Evolutionary conservation across 495 filamentous ascomycete genomes (phyloP).

Genomic region (Elasticomyces elasticus): DNA sequence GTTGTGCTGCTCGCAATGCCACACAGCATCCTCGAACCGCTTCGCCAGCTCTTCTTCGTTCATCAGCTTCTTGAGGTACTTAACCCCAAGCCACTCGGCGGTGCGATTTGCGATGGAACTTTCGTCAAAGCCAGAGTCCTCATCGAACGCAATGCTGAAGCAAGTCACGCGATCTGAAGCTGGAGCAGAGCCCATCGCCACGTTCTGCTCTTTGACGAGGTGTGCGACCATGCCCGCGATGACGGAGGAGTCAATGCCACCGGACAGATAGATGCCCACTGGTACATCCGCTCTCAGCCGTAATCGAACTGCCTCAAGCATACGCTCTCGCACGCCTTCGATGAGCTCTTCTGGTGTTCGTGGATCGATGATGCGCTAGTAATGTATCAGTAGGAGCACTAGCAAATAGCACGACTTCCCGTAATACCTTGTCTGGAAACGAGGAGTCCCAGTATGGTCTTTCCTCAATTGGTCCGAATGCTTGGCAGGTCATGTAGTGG

Average conservation of each 20-base stretch:
- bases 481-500: slow-evolving; percentile 28
- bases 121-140: slow-evolving; percentile 38
- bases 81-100: slow-evolving; percentile 40
- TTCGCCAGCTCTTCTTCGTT: slow-evolving; percentile 38
- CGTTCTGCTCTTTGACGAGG: slow-evolving; percentile 34
- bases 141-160: slow-evolving; percentile 42
- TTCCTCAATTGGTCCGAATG: slow-evolving; percentile 25
- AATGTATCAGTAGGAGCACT: slow-evolving; percentile 1
- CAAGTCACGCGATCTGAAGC: slow-evolving; percentile 32
- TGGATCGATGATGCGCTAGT: slow-evolving; percentile 21
- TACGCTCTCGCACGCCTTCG: slow-evolving; percentile 34
- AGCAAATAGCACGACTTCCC: not conserved
- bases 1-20: slow-evolving; percentile 38
- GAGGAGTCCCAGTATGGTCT: slow-evolving; percentile 41
- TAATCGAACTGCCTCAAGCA: slow-evolving; percentile 39
- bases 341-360: slow-evolving; percentile 39
- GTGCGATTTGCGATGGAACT: slow-evolving; percentile 43
- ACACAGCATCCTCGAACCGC: slow-evolving; percentile 41
- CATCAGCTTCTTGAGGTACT: slow-evolving; percentile 37
- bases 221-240: slow-evolving; percentile 44
- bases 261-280: slow-evolving; percentile 42
- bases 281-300: slow-evolving; percentile 45
- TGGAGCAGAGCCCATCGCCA: slow-evolving; percentile 30
- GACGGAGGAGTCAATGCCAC: slow-evolving; percentile 45
- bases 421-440: slow-evolving; percentile 38